Base-by-base conservation (phyloP, 1,284 basidiomycete genomes). In the Amylostereum chailletii region DNA sequence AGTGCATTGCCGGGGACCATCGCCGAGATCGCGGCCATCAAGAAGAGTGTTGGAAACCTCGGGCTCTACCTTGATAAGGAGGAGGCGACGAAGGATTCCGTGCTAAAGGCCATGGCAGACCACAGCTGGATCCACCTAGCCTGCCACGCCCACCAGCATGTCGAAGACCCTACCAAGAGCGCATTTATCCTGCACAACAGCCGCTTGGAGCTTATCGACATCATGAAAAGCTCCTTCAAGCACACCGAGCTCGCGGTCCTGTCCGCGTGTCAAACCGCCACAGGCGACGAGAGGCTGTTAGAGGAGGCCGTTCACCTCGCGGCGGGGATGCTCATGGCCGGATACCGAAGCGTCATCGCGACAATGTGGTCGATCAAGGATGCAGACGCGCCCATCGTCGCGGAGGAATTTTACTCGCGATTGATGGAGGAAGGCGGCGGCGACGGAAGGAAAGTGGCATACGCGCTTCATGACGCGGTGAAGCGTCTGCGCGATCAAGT, bases 351-450 rank as follows among this genome's bases (percentile, higher is more conserved):
- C 19, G 52, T 53, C 19, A 46, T 62, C 31, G 60, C 57, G 27
- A 61, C 59, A 27, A 55, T 61, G 55, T 62, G 60, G 60, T 53
- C 51, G 7, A 58, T 58, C 19, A 44, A 47, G 2, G 57, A 59
- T 31, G 29, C 38, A 34, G 38, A 43, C 45, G 44, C 47, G 38
- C 27, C 52, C 44, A 3, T 41, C 11, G 50, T 56, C 48, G 45
- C 57, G 47, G 47, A 57, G 10, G 26, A 27, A 30, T n/a, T 46
- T 45, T 52, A 51, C 51, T 42, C 41, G n/a, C 41, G 43, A n/a
- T 45, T 31, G 32, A 7, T 45, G 19, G 19, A 19, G 19, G 19
- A 19, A 19, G 19, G 19, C 19, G 19, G 19, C 6, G n/a, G 30
- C 10, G 41, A 31, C 32, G 32, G 29, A 9, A 29, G 30, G 32